Conservation (phyloP, 2,329 filamentous ascomycete genomes). For the Scedosporium aurantiacum region DNA sequence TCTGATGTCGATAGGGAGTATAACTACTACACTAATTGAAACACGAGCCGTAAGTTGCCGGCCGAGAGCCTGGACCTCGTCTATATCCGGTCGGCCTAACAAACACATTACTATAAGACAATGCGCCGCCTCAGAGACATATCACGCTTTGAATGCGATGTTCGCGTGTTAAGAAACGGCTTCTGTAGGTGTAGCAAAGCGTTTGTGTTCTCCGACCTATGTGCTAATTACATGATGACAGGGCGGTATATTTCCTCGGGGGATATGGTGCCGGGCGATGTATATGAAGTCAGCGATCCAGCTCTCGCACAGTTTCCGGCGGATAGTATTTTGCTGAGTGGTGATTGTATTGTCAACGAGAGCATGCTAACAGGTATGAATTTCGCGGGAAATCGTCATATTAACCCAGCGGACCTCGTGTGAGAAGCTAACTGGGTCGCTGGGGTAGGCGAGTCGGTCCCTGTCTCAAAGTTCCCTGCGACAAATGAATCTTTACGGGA, state of each 20-base stretch:
- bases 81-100: neutral
- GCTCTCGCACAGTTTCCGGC: conserved; percentile 79
- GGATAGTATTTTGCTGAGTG: conserved; percentile 81
- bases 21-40: conserved; percentile 78
- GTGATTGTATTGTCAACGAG: conserved; percentile 97
- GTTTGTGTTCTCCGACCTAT: neutral
- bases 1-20: conserved; percentile 85
- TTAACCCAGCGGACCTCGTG: neutral
- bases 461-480: conserved; percentile 82
- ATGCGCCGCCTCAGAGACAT: conserved; percentile 87
- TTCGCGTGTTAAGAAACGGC: conserved; percentile 83
- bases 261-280: conserved; percentile 87
- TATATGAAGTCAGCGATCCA: conserved; percentile 94
- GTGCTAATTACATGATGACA: conserved; percentile 17
- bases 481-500: conserved; percentile 66
- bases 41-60: conserved; percentile 57
- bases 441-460: conserved; percentile 70
- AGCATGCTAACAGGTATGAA: conserved; percentile 77
- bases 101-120: conserved; percentile 38
- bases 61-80: neutral
- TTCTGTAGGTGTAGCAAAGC: conserved; percentile 56
- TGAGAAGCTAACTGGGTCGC: neutral
- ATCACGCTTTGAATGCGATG: conserved; percentile 88
- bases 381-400: neutral
- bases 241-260: conserved; percentile 76